Percentiles rank a stretch among this genome's conserved stretches.
These are phyloP conservation scores for Datura wrightii DNA, from an alignment of 257 asterid species.

Conservation along the genomic window DNA sequence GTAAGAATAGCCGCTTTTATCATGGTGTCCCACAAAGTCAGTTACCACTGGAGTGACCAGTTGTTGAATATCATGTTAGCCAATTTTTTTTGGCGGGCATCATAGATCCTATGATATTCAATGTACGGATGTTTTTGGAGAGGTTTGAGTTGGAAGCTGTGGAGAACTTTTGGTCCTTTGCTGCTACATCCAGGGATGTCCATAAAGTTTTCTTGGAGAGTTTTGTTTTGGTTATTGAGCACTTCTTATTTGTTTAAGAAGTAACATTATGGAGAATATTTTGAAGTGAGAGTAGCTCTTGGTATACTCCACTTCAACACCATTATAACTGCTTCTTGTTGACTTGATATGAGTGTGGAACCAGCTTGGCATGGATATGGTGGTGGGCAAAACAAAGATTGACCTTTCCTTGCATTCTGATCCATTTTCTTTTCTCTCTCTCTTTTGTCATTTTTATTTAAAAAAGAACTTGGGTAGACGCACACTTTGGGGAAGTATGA, in stretches of 20 bases:
- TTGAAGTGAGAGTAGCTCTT: conserved; percentile 12
- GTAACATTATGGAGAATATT: background rate
- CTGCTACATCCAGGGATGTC: background rate
- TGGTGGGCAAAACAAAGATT: background rate
- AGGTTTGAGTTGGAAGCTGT: background rate
- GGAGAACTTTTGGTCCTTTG: background rate
- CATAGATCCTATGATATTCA: background rate
- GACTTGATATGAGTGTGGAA: background rate
- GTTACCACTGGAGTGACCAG: conserved; percentile 15
- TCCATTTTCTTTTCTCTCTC: background rate
- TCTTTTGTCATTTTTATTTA: background rate
- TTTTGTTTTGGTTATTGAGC: background rate
- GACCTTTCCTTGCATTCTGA: background rate
- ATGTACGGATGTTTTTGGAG: background rate
- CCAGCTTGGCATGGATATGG: conserved; percentile 11
- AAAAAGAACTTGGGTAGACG: background rate
- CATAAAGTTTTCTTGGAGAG: background rate
- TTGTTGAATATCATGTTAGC: background rate
- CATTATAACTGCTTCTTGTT: conserved; percentile 5
- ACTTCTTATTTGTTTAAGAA: background rate
- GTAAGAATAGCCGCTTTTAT: background rate
- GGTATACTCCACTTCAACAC: background rate
- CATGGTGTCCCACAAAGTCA: background rate
- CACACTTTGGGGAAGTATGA: background rate
- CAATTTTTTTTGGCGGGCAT: background rate